phyloP scores from a whole-genome alignment of 106 monocot species.

The Iris macrosiphon region DNA sequence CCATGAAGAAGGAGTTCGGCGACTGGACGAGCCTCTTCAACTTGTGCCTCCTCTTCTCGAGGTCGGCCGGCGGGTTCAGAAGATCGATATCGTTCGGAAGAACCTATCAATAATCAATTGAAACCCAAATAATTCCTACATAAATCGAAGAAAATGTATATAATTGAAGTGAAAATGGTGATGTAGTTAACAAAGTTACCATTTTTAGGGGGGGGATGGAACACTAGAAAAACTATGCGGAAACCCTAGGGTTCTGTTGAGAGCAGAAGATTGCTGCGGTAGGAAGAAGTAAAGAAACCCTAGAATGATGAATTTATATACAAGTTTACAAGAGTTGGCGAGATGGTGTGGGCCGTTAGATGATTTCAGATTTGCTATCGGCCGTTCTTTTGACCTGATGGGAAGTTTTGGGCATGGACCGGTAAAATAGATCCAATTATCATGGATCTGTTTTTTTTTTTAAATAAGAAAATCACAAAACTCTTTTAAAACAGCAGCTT shows the following conservation, averaged over 20 bases:
- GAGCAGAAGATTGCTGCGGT: neutral
- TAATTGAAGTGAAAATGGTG: neutral
- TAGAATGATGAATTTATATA: neutral
- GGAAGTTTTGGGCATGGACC: too few relatives aligned
- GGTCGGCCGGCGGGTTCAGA: constrained; percentile 58
- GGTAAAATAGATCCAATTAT: too few relatives aligned
- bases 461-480: too few relatives aligned
- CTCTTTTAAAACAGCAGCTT: too few relatives aligned
- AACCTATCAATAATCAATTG: constrained; percentile 32
- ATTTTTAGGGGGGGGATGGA: constrained; percentile 1
- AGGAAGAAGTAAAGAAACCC: neutral
- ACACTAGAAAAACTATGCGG: neutral
- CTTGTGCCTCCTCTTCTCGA: constrained; percentile 77
- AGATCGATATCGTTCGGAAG: constrained; percentile 67
- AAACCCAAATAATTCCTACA: neutral
- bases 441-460: too few relatives aligned
- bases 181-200: neutral
- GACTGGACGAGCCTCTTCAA: constrained; percentile 74
- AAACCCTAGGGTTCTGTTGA: neutral
- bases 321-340: neutral
- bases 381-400: too few relatives aligned
- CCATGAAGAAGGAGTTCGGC: constrained; percentile 78
- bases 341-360: neutral
- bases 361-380: neutral
- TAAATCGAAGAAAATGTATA: neutral